A percentile compares a stretch with the other conserved stretches of the same genome.
Evolutionary conservation across 495 filamentous ascomycete genomes (phyloP).

Genomic region (Neurospora pannonica): DNA sequence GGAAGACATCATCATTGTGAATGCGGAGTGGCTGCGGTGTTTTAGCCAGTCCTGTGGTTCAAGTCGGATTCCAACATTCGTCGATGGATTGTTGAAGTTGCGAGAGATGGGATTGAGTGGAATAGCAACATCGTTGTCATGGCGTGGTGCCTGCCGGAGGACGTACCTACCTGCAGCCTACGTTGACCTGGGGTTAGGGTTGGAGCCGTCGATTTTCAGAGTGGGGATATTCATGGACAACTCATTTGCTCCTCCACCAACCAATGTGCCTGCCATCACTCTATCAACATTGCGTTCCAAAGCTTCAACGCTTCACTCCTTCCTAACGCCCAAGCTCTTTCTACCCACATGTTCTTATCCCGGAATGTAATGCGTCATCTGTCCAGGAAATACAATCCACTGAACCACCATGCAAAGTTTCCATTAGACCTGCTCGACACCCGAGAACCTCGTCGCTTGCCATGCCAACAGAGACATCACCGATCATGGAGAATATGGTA

Average conservation of each 20-base stretch:
- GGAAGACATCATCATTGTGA: neutral
- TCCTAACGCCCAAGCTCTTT: neutral
- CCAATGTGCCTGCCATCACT: neutral
- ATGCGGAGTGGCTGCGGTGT: neutral
- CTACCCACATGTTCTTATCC: neutral
- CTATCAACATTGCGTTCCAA: neutral
- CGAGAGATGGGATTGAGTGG: neutral
- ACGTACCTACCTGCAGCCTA: neutral
- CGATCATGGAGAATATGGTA: neutral
- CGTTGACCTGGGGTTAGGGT: neutral
- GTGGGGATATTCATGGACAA: neutral
- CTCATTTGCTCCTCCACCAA: neutral
- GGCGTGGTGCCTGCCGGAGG: neutral
- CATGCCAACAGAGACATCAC: neutral
- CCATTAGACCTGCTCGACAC: neutral
- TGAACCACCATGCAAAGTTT: neutral
- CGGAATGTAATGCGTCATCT: neutral
- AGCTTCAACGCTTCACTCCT: neutral
- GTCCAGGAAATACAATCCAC: neutral
- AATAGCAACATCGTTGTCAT: neutral
- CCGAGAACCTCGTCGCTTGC: neutral
- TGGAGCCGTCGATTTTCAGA: neutral
- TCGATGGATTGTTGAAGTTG: neutral
- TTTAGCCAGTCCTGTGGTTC: neutral
- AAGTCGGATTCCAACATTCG: neutral